These are phyloP conservation scores for Fusarium succisae DNA, from an alignment of 2,329 filamentous ascomycete genomes.

Conservation along the genomic window DNA sequence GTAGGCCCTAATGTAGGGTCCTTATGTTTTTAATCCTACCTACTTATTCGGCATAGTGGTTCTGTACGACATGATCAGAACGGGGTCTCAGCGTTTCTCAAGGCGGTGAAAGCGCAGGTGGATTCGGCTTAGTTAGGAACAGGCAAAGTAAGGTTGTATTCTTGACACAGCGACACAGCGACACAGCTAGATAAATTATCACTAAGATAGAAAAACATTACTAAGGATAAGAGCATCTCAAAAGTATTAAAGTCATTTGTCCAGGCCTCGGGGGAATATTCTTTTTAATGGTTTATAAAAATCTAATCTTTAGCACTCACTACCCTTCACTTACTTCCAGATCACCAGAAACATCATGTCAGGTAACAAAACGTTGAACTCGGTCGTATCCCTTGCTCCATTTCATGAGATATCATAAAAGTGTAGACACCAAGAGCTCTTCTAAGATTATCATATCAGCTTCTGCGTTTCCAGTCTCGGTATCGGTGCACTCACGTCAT, in stretches of 20 bases:
- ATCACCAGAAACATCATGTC: fast-evolving
- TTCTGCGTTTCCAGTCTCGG: background rate
- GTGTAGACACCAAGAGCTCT: fast-evolving
- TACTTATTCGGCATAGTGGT: background rate
- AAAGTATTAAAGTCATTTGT: too few relatives aligned
- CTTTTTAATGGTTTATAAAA: too few relatives aligned
- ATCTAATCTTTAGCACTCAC: too few relatives aligned
- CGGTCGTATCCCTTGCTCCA: fast-evolving
- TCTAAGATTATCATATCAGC: background rate
- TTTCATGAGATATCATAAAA: background rate
- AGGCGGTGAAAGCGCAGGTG: background rate
- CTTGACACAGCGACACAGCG: too few relatives aligned
- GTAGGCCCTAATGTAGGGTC: background rate
- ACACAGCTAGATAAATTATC: too few relatives aligned
- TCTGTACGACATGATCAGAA: background rate
- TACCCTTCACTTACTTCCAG: background rate
- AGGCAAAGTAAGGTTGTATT: background rate
- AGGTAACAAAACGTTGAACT: background rate
- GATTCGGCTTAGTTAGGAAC: background rate
- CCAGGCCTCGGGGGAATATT: too few relatives aligned
- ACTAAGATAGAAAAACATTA: too few relatives aligned
- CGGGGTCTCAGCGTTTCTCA: background rate
- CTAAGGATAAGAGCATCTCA: fast-evolving
- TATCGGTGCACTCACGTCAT: background rate
- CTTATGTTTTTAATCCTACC: background rate